Conservation (phyloP, 345 rosid genomes). For the Moricandia arvensis region DNA sequence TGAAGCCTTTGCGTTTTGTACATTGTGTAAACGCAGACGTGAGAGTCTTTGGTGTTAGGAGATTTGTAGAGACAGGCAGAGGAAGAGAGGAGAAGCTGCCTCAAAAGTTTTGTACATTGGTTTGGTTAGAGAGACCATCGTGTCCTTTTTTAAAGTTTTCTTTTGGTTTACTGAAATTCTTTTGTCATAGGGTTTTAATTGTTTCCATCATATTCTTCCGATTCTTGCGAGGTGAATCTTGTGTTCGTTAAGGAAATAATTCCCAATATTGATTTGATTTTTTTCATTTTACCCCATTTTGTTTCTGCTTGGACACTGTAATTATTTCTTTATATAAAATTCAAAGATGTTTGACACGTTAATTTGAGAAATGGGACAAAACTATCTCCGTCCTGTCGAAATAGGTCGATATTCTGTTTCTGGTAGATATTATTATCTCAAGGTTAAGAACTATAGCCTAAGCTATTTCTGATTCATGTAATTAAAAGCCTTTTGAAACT, state of each 20-base stretch:
- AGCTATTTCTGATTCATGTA: background rate
- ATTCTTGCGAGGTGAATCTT: slow-evolving; percentile 12
- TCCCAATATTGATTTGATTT: slow-evolving; percentile 17
- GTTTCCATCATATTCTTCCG: slow-evolving; percentile 27
- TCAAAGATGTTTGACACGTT: slow-evolving; percentile 7
- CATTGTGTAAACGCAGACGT: slow-evolving; percentile 31
- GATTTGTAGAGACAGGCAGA: slow-evolving; percentile 27
- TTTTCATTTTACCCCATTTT: slow-evolving; percentile 8
- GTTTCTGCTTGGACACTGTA: slow-evolving; percentile 10
- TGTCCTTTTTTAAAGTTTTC: background rate
- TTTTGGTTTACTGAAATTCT: slow-evolving; percentile 8
- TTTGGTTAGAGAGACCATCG: slow-evolving; percentile 8
- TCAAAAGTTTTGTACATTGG: slow-evolving; percentile 38
- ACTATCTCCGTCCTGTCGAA: slow-evolving; percentile 2
- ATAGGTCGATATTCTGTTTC: slow-evolving; percentile 13
- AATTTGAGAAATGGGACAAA: slow-evolving; percentile 15
- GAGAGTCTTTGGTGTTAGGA: slow-evolving; percentile 27
- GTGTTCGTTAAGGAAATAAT: background rate
- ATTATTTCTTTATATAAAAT: background rate
- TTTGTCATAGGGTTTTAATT: slow-evolving; percentile 19
- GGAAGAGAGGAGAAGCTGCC: slow-evolving; percentile 12
- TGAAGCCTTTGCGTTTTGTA: slow-evolving; percentile 37
- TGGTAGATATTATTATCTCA: slow-evolving; percentile 2
- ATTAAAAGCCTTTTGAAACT: too few relatives aligned
- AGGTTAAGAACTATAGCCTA: background rate